Evolutionary conservation across 257 asterid genomes (phyloP).

Genomic region (Parsonsia alboflavescens): DNA sequence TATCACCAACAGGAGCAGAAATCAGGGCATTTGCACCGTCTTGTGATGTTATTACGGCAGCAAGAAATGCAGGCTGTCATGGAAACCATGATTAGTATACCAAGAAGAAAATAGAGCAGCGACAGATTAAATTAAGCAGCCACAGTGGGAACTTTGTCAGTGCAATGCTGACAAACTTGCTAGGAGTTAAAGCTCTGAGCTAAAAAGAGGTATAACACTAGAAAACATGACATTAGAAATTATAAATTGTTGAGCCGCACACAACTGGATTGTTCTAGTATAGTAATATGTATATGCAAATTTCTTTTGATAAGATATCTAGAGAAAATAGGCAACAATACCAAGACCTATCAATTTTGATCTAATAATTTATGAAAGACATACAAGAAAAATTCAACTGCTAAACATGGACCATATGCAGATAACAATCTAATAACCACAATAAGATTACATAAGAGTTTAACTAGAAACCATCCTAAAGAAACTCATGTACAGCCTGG

Average conservation of each 20-base stretch:
- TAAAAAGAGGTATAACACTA: not conserved
- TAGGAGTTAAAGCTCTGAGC: not conserved
- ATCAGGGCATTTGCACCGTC: slow-evolving; percentile 35
- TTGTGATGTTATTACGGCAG: slow-evolving; percentile 40
- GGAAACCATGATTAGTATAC: slow-evolving; percentile 1
- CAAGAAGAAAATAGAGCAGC: slow-evolving; percentile 1
- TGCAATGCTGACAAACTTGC: not conserved
- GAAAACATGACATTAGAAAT: not conserved
- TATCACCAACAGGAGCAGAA: slow-evolving; percentile 28
- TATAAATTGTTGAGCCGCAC: not conserved
- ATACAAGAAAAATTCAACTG: not conserved
- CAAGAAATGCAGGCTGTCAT: slow-evolving; percentile 81
- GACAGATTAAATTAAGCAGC: not conserved
- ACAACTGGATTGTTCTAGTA: not conserved
- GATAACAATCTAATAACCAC: not conserved
- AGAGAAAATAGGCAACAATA: not conserved
- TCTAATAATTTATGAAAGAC: not conserved
- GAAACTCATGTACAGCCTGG: not conserved
- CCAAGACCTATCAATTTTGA: not conserved
- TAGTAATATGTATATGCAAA: not conserved
- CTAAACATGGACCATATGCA: not conserved
- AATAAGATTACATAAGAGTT: not conserved
- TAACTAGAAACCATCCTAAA: not conserved
- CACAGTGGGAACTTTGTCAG: not conserved
- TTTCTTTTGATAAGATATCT: not conserved